phyloP scores from a whole-genome alignment of 371 early-diverging fungal species.

The Nematocida ausubeli region DNA sequence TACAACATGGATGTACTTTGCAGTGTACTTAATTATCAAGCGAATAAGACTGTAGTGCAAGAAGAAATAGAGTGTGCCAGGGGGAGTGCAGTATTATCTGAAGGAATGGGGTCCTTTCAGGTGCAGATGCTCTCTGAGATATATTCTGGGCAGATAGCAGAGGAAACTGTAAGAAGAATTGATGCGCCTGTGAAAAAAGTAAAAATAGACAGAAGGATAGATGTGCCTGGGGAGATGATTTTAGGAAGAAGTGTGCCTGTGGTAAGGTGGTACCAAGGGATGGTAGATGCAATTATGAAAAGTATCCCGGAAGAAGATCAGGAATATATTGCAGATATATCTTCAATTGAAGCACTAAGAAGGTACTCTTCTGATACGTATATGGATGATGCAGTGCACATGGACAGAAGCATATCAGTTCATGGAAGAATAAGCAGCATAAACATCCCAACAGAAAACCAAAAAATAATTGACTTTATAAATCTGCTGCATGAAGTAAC shows the following conservation, averaged over 20 bases:
- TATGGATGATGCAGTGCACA: background rate
- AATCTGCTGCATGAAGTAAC: conserved; percentile 20
- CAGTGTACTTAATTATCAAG: background rate
- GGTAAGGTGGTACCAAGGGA: background rate
- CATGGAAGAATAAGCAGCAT: background rate
- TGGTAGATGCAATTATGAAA: background rate
- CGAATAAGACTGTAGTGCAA: background rate
- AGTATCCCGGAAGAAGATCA: background rate
- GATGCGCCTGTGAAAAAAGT: conserved; percentile 1
- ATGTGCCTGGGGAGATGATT: background rate
- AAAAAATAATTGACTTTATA: conserved; percentile 1
- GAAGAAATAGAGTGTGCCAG: conserved; percentile 10
- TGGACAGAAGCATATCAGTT: background rate
- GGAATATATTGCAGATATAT: background rate
- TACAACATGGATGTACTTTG: conserved; percentile 6
- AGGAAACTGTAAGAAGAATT: background rate
- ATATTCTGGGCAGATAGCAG: background rate
- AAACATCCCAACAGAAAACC: background rate
- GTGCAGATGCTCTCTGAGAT: background rate
- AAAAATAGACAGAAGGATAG: background rate
- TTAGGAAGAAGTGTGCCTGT: too few relatives aligned
- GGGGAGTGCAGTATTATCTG: background rate
- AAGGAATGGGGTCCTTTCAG: background rate
- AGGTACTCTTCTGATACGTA: conserved; percentile 1
- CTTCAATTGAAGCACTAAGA: conserved; percentile 22